These are phyloP conservation scores for Boletus smithii DNA, from an alignment of 1,284 basidiomycete genomes.

Conservation along the genomic window DNA sequence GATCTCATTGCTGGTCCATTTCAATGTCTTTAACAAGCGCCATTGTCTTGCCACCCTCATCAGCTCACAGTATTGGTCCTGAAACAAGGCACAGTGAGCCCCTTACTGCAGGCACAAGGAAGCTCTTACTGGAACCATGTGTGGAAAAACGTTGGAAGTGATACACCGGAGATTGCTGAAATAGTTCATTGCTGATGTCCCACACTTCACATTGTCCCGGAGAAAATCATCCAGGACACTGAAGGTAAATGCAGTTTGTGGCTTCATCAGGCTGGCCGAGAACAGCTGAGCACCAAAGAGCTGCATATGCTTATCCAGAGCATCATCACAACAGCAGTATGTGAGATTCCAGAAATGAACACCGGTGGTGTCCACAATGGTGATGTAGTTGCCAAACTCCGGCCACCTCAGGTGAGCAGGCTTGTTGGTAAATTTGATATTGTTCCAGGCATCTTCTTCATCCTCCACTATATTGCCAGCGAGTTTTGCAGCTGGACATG, in stretches of 20 bases:
- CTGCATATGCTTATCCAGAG: neutral
- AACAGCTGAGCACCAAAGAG: neutral
- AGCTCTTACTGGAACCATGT: neutral
- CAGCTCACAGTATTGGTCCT: neutral
- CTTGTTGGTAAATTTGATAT: too few species aligned
- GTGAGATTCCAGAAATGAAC: neutral
- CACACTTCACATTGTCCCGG: neutral
- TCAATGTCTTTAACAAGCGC: neutral
- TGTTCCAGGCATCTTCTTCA: too few species aligned
- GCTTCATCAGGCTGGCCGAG: fast-evolving
- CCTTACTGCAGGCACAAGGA: too few species aligned
- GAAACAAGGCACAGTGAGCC: neutral
- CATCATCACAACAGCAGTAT: neutral
- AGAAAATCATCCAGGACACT: neutral
- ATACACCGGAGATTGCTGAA: neutral
- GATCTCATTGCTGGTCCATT: neutral
- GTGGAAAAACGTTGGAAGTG: neutral
- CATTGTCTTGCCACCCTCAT: neutral
- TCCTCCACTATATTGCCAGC: too few species aligned
- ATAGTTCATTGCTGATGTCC: neutral
- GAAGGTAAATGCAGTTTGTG: neutral
- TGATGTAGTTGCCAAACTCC: neutral
- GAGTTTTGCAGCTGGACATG: too few species aligned
- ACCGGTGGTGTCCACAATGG: neutral
- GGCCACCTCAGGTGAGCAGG: neutral